Conservation (phyloP, 495 filamentous ascomycete genomes). For the Neohortaea acidophila region DNA sequence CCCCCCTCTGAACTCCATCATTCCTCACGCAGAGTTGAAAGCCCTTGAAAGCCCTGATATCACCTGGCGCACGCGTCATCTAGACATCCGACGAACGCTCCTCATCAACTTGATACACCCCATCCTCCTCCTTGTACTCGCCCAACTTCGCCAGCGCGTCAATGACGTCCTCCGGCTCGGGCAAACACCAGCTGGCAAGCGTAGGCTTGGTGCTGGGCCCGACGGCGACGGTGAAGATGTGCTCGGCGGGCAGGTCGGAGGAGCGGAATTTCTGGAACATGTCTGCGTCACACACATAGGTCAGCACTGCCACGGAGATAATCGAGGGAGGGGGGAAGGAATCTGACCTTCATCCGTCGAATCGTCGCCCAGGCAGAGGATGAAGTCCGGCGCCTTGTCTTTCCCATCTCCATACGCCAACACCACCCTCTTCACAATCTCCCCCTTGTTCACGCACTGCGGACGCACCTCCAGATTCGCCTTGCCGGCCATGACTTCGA, state of each 20-base stretch:
- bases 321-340: neutral
- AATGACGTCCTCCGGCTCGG: constrained; percentile 78
- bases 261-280: constrained; percentile 31
- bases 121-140: constrained; percentile 31
- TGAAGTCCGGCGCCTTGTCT: constrained; percentile 50
- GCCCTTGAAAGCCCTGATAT: too few relatives aligned
- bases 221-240: constrained; percentile 76
- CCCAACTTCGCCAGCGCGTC: constrained; percentile 58
- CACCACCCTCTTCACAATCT: constrained; percentile 69
- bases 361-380: constrained; percentile 83
- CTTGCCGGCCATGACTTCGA: constrained; percentile 91
- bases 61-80: too few relatives aligned
- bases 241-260: constrained; percentile 39
- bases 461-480: constrained; percentile 92
- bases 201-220: constrained; percentile 79
- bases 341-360: constrained; percentile 87
- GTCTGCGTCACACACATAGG: constrained; percentile 20
- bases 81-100: too few relatives aligned
- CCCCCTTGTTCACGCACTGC: constrained; percentile 92
- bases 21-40: too few relatives aligned
- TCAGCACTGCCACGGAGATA: neutral
- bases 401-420: constrained; percentile 39
- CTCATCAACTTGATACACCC: too few relatives aligned
- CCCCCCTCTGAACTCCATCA: too few relatives aligned
- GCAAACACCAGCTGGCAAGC: constrained; percentile 68